phyloP scores from a whole-genome alignment of 2,329 filamentous ascomycete genomes.

The Aspergillus sp. region DNA sequence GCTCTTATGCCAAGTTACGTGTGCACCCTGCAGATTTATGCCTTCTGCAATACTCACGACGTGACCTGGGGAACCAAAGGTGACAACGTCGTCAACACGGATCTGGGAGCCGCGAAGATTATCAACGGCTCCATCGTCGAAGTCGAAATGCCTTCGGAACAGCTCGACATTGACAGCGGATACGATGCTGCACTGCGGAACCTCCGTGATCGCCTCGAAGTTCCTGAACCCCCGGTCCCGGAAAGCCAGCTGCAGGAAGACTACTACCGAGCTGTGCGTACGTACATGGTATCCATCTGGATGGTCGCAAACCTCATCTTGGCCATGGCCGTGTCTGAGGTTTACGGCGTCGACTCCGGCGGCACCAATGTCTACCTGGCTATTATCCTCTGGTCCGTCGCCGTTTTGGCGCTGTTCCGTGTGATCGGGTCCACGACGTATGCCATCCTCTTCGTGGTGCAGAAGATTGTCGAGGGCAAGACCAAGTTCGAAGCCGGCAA shows the following conservation, averaged over 20 bases:
- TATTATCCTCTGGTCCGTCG: slow-evolving; percentile 92
- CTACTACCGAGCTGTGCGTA: slow-evolving; percentile 95
- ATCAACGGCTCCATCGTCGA: slow-evolving; percentile 79
- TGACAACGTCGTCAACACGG: slow-evolving; percentile 91
- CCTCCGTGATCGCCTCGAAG: slow-evolving; percentile 87
- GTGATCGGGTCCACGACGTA: slow-evolving; percentile 80
- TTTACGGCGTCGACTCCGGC: slow-evolving; percentile 70
- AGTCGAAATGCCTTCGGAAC: slow-evolving; percentile 95
- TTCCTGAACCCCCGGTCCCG: slow-evolving; percentile 59
- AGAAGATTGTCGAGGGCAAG: slow-evolving; percentile 82
- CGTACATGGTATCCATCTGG: slow-evolving; percentile 97
- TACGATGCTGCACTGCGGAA: slow-evolving; percentile 98
- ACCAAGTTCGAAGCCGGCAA: slow-evolving; percentile 56
- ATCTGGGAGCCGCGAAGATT: slow-evolving; percentile 81
- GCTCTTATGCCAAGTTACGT: slow-evolving; percentile 89
- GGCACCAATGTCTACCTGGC: slow-evolving; percentile 85
- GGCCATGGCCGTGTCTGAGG: slow-evolving; percentile 88
- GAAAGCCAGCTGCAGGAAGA: slow-evolving; percentile 92
- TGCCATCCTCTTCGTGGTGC: slow-evolving; percentile 78
- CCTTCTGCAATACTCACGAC: slow-evolving; percentile 98
- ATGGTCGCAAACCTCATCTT: slow-evolving; percentile 89
- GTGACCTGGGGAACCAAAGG: slow-evolving; percentile 99
- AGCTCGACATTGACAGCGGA: slow-evolving; percentile 95
- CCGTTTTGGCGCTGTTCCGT: slow-evolving; percentile 80
- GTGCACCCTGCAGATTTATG: slow-evolving; percentile 96